A percentile compares a stretch with the other conserved stretches of the same genome.
These are phyloP conservation scores for Elsinoe perseae DNA, from an alignment of 2,329 filamentous ascomycete species.

Conservation along the genomic window DNA sequence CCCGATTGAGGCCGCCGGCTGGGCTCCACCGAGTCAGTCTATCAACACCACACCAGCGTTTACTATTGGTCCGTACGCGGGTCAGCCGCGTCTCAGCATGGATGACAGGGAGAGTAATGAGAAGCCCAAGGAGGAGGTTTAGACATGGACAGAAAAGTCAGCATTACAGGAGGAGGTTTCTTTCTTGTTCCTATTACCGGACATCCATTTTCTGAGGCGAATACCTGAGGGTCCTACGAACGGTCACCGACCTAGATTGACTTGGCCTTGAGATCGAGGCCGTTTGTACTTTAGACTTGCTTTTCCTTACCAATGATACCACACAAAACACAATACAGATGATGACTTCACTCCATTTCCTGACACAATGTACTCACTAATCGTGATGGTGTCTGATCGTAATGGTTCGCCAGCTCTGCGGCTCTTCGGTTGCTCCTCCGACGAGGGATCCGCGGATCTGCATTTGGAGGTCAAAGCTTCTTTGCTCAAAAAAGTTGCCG, in stretches of 20 bases:
- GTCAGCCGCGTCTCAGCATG: conserved; percentile 27
- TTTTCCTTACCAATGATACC: background rate
- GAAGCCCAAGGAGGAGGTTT: conserved; percentile 10
- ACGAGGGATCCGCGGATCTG: background rate
- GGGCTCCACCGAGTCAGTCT: conserved; percentile 37
- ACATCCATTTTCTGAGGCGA: too few relatives aligned
- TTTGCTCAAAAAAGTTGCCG: background rate
- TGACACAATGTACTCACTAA: background rate
- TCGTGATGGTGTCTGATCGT: background rate
- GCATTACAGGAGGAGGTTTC: background rate
- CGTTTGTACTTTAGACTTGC: background rate
- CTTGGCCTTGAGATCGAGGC: background rate
- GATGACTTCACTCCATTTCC: background rate
- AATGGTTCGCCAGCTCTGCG: background rate
- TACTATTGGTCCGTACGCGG: conserved; percentile 35
- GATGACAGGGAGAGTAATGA: background rate
- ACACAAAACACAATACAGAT: background rate
- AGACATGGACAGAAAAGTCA: background rate
- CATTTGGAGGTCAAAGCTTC: background rate
- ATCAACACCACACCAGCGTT: conserved; percentile 39
- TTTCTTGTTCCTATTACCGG: conserved; percentile 13
- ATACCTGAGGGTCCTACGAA: background rate
- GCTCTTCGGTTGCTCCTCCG: conserved; percentile 11
- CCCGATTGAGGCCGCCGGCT: conserved; percentile 31
- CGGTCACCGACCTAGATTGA: background rate